A percentile compares a stretch with the other conserved stretches of the same genome.
Conservation (phyloP, 1,139 yeast species). For the Taphrina wiesneri region DNA sequence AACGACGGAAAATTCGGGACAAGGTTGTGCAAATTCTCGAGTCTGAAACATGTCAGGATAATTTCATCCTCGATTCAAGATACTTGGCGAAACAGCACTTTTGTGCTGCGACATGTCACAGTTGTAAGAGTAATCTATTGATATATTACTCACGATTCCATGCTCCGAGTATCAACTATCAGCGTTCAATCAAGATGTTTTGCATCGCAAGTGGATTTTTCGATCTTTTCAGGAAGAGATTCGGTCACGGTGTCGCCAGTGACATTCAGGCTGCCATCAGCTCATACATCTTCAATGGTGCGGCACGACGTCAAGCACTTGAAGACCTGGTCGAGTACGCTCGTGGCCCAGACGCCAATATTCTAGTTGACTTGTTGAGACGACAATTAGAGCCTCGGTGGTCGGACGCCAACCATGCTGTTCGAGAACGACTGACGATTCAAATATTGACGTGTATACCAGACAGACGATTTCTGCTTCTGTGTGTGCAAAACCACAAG, state of each 20-base stretch:
- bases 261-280: conserved; percentile 14
- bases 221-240: background rate
- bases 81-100: background rate
- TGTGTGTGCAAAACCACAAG: conserved; percentile 1
- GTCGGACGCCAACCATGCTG: conserved; percentile 7
- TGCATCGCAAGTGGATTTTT: background rate
- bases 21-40: background rate
- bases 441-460: conserved; percentile 1
- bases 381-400: conserved; percentile 22
- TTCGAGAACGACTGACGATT: conserved; percentile 15
- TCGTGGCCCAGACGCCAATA: background rate
- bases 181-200: background rate
- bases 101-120: background rate
- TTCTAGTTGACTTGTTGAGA: background rate
- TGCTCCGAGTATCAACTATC: background rate
- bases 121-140: background rate
- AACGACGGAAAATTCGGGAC: background rate
- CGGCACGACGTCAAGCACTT: background rate
- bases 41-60: background rate
- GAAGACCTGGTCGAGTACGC: background rate
- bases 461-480: background rate
- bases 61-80: background rate
- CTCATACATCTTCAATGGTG: conserved; percentile 7
- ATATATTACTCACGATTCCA: background rate
- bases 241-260: background rate